These are phyloP conservation scores for Collybia sordida DNA, from an alignment of 768 basidiomycete genomes.

Conservation along the genomic window DNA sequence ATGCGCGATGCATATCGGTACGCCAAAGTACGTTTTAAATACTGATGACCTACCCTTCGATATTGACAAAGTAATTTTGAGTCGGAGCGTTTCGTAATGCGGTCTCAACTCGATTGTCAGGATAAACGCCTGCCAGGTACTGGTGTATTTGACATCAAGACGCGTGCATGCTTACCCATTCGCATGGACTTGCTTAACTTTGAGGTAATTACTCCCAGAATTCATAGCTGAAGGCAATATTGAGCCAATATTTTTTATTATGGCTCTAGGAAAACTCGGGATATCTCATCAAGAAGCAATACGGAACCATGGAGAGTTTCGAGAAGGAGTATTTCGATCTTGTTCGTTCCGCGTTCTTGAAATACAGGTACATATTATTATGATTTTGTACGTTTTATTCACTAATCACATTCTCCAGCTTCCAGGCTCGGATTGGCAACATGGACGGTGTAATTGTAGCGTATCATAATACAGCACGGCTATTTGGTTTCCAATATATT, in stretches of 20 bases:
- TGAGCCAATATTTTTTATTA: neutral
- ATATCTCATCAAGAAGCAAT: conserved; percentile 65
- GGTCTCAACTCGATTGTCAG: conserved; percentile 91
- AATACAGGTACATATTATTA: conserved; percentile 63
- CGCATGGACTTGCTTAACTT: conserved; percentile 86
- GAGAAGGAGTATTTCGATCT: conserved; percentile 96
- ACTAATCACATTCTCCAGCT: conserved; percentile 39
- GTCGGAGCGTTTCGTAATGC: conserved; percentile 77
- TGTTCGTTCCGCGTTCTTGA: conserved; percentile 90
- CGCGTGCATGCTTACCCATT: conserved; percentile 81
- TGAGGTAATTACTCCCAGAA: conserved; percentile 41
- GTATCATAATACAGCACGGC: conserved; percentile 81
- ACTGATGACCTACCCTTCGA: neutral
- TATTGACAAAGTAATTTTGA: conserved; percentile 17
- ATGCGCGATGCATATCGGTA: conserved; percentile 82
- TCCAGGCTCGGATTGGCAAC: conserved; percentile 94
- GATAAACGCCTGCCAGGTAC: conserved; percentile 82
- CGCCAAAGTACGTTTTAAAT: conserved; percentile 59
- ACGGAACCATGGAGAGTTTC: conserved; percentile 74
- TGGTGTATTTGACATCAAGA: conserved; percentile 96
- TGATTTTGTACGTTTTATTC: neutral
- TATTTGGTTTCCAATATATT: conserved; percentile 95
- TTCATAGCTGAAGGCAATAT: neutral
- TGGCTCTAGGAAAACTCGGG: conserved; percentile 67
- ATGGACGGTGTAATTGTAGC: conserved; percentile 95